Base-by-base conservation (phyloP, 768 basidiomycete genomes). In the Flagelloscypha sp. region DNA sequence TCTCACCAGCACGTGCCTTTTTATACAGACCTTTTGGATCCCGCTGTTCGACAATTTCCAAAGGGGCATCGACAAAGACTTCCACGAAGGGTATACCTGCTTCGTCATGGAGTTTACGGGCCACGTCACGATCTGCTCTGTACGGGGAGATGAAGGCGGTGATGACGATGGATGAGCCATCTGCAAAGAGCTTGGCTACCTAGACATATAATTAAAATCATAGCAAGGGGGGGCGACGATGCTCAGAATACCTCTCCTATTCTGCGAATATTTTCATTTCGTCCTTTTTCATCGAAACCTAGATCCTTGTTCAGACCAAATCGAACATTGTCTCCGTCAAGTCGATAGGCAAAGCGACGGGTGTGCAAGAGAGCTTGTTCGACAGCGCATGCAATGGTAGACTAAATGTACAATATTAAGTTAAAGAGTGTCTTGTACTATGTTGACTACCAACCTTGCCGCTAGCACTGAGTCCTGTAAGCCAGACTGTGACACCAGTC, bases 91-190 rank as follows among this genome's bases (percentile, higher is more conserved):
- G 76, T 27, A 98, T 59, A 12, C 69, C 66, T 2, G 76, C 68
- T 33, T 75, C 67, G 31, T 75, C 70, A 58, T 99, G 94, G 19
- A 98, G 68, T 40, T 79, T 65, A 28, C 95, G 78, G 15, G 87
- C 95, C 30, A 81, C 55, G 9, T 74, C 69, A 22, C 95, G 79
- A 65, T 99, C 94, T 10, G 77, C 72, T 32, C 75, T 70, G 61
- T 98, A 97, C n/a, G 95, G 95, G 1, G 95, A 98, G 59, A 99
- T 99, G 65, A 99, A 99, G 9, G 95, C 93, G 12, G 95, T 94
- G 54, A 97, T 69, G 12, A 85, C 70, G 45, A 95, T 71, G 47
- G 83, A 85, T 21, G 76, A 81, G 3, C 92, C 74, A 50, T 93
- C 86, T 13, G 92, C 78, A 58, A 99, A 95, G 27, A 98, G 68